Conservation (phyloP, 768 basidiomycete species). For the Galerina sulciceps region DNA sequence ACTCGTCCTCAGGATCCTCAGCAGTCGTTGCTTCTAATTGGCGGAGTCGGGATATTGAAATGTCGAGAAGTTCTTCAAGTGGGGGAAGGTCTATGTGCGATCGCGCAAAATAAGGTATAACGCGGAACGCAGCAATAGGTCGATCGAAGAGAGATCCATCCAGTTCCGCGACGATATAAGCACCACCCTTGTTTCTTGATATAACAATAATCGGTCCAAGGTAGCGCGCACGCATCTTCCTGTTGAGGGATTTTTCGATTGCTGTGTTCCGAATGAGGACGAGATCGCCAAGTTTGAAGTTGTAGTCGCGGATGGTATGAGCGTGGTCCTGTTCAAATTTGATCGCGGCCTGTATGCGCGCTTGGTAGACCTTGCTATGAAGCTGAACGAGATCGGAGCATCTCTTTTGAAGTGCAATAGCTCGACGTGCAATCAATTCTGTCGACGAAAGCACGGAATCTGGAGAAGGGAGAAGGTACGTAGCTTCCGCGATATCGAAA, state of each 20-base stretch:
- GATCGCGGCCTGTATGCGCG: conserved; percentile 12
- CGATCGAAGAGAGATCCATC: conserved; percentile 24
- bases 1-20: not conserved
- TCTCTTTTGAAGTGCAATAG: conserved; percentile 27
- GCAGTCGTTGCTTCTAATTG: not conserved
- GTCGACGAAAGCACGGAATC: conserved; percentile 20
- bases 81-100: not conserved
- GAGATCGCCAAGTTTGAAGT: conserved; percentile 35
- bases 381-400: conserved; percentile 10
- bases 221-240: conserved; percentile 34
- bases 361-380: conserved; percentile 15
- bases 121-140: conserved; percentile 25
- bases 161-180: conserved; percentile 30
- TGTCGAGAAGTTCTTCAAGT: conserved; percentile 17
- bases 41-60: conserved; percentile 4
- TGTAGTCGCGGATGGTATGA: conserved; percentile 23
- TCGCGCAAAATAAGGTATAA: conserved; percentile 26
- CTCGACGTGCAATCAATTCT: conserved; percentile 24
- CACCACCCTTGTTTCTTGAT: conserved; percentile 24
- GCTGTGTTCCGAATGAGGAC: conserved; percentile 37
- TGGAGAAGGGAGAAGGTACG: conserved; percentile 28
- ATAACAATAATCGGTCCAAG: conserved; percentile 38
- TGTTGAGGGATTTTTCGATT: conserved; percentile 29
- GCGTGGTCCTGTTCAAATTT: conserved; percentile 22
- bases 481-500: conserved; percentile 35